These are phyloP conservation scores for Aspergillus sp. DNA, from an alignment of 2,329 filamentous ascomycete genomes.

Conservation along the genomic window DNA sequence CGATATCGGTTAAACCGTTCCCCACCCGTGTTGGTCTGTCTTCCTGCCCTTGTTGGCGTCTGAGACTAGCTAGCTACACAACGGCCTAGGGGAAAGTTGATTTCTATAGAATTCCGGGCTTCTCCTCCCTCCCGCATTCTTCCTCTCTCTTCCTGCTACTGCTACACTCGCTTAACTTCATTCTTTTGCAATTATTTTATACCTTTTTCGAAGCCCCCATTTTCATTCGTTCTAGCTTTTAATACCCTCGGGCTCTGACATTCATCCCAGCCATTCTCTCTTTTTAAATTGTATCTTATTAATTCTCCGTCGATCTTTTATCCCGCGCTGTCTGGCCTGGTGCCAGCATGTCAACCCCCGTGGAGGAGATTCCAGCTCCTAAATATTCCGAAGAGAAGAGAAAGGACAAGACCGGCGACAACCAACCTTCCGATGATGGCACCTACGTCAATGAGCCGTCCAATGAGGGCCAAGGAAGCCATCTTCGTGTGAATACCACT, in stretches of 20 bases:
- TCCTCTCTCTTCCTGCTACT: background rate
- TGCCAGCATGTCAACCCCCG: constrained; percentile 38
- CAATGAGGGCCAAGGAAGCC: constrained; percentile 8
- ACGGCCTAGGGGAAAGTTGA: background rate
- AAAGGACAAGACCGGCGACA: constrained; percentile 24
- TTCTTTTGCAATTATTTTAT: background rate
- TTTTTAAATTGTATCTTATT: background rate
- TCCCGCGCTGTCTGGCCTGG: constrained; percentile 7
- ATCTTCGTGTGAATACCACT: constrained; percentile 29
- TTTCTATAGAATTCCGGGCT: background rate
- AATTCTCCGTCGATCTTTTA: background rate
- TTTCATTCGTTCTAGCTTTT: background rate
- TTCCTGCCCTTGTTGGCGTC: background rate
- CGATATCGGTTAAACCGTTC: background rate
- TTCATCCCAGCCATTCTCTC: background rate
- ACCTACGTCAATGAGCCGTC: constrained; percentile 29
- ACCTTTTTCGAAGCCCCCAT: background rate
- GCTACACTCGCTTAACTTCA: background rate
- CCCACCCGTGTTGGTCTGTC: background rate
- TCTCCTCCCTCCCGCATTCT: background rate
- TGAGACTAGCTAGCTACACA: background rate
- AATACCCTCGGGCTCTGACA: background rate
- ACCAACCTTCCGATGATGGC: constrained; percentile 30
- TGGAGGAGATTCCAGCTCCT: constrained; percentile 28
- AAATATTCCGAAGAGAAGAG: constrained; percentile 28